Evolutionary conservation across 129 eudicot species (phyloP), one percentile per base, ranked within the genome.

Genomic region (Flaveria trinervia): DNA sequence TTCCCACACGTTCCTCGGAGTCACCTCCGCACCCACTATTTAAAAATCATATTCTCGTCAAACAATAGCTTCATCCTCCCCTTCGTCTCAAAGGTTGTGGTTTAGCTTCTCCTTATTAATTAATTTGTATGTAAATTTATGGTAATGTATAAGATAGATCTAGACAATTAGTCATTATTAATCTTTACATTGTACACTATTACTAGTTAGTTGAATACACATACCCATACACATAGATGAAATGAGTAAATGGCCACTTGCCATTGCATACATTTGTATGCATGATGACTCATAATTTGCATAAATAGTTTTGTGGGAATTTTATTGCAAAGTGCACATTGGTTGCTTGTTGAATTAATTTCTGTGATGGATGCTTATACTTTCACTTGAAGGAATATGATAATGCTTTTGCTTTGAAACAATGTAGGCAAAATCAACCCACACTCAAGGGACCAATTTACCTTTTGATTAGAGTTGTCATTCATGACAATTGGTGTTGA

Each of bases 321-420:
- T 51, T 73, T 43, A 33, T 55, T 68, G 54, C 74, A 77, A 23
- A 54, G 46, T 54, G 68, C 59, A 77, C 20, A 75, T 30, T 39
- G 48, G 28, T 22, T 54, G 67, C 68, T 68, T 77, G 46, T 68
- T 77, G 16, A 30, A 28, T 14, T 62, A 25, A 3, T 2, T 62
- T 26, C 16, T 43, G 60, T 54, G 59, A 20, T 77, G 59, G 30
- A 33, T 36, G 6, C 60, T 68, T 39, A 64, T 30, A 28, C 69
- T 64, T 64, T 2, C 68, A 64, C 45, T 26, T 64, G 68, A 64
- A 62, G 68, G 68, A 64, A 64, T 28, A 36, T 64, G 68, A 64
- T 64, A 28, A 64, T 30, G 45, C 68, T 64, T 64, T 30, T 64
- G 43, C 23, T 64, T 2, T 39, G 20, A 79, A 11, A 33, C 10